These are phyloP conservation scores for Arachis stenosperma DNA, from an alignment of 306 rosid species.

Conservation along the genomic window DNA sequence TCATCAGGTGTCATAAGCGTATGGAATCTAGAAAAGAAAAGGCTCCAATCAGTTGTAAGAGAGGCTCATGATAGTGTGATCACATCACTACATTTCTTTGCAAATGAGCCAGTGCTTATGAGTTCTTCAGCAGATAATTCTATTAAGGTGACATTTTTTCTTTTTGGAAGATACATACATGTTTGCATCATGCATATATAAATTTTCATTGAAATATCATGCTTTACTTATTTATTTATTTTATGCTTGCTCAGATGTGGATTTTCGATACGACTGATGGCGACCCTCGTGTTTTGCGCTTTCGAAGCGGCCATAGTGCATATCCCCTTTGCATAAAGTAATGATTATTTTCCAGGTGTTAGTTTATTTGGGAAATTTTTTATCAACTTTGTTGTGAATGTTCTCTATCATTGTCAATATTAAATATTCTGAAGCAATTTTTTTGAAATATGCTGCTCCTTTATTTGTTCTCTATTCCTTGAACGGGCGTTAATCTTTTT, in stretches of 20 bases:
- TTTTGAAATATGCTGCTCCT: not conserved
- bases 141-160: no score
- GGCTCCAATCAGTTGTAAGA: no score
- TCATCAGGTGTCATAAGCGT: no score
- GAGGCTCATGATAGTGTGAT: no score
- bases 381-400: not conserved
- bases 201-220: not conserved
- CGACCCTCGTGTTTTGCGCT: slow-evolving; percentile 85
- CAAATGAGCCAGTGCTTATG: no score
- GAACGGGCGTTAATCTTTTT: not conserved
- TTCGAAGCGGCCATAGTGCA: slow-evolving; percentile 95
- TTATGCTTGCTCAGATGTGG: slow-evolving; percentile 73
- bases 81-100: no score
- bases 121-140: no score
- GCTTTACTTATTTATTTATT: not conserved
- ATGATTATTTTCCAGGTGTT: slow-evolving; percentile 39
- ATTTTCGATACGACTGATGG: slow-evolving; percentile 93
- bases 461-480: not conserved
- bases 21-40: no score
- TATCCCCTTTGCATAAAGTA: slow-evolving; percentile 94
- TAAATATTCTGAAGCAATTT: not conserved
- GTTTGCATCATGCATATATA: not conserved
- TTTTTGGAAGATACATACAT: no score
- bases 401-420: no score
- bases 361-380: slow-evolving; percentile 25